Base-by-base conservation (phyloP, 1,284 basidiomycete species). In the Puccinia novopanici region DNA sequence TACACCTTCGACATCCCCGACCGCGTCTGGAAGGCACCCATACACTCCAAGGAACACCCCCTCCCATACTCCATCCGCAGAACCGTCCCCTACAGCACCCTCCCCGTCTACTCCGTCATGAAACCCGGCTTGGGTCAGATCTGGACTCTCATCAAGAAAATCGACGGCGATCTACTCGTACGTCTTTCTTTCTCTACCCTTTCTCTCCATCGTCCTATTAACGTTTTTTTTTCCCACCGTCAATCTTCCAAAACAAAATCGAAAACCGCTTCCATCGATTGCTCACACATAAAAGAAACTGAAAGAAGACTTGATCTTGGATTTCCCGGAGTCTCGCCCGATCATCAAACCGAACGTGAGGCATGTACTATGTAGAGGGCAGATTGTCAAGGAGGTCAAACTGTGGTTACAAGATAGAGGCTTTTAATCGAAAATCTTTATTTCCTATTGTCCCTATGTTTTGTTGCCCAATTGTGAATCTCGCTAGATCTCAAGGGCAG, bases 351-450 rank as follows among this genome's bases (percentile, higher is more conserved):
- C 54, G 55, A 17, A 70, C 10, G 30, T 72, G 15, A 55, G 45
- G 10, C 77, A 79, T 45, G 40, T 79, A 15, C 24, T 57, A 52
- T 71, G 68, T 45, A 34, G 77, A 59, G 77, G 77, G 24, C 70
- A 79, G 30, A 71, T 79, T 17, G 59, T 40, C 12, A 79, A 72
- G 63, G 77, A 79, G 48, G 19, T 79, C 19, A 79, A 72, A 72
- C n/a, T 72, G 5, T 79, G 77, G 77, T 24, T 79, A 72, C 68
- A 79, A 71, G 77, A 79, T 65, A 37, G 77, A 72, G 77, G 77
- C 17, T 79, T 79, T 79, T 79, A n/a, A 68, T 22, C 48, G 15
- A 2, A 70, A 48, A 50, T 30, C 13, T 19, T 70, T 12, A 24
- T 30, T 9, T 70, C 45, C 24, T 68, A 0, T 45, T 12, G 48